Conservation (phyloP, 2,329 filamentous ascomycete genomes). For the Calonectria hawksworthii region DNA sequence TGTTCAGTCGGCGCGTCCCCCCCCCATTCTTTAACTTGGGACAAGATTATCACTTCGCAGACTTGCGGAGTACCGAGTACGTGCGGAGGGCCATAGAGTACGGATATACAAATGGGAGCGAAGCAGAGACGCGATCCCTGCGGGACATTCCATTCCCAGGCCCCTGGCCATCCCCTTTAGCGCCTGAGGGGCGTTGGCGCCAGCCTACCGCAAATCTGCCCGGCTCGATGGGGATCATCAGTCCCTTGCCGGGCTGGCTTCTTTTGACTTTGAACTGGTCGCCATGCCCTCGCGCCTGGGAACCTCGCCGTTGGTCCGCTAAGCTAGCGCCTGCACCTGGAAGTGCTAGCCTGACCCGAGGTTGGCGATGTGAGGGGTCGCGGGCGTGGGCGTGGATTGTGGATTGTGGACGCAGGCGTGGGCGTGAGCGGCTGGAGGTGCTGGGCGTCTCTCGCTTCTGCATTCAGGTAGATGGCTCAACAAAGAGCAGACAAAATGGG, state of each 20-base stretch:
- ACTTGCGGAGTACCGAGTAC: background rate
- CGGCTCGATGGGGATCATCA: conserved; percentile 37
- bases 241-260: conserved; percentile 34
- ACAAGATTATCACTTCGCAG: conserved; percentile 1
- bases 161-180: conserved; percentile 31
- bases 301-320: conserved; percentile 16
- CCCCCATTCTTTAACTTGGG: conserved; percentile 1
- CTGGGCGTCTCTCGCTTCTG: conserved; percentile 18
- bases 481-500: background rate
- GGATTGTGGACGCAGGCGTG: background rate
- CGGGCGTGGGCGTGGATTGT: background rate
- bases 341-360: conserved; percentile 7
- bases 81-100: background rate
- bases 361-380: conserved; percentile 9
- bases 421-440: conserved; percentile 1
- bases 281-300: conserved; percentile 2
- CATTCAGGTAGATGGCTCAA: background rate
- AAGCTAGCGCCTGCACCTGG: conserved; percentile 8
- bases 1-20: background rate
- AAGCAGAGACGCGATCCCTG: conserved; percentile 7
- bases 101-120: conserved; percentile 23
- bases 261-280: conserved; percentile 33
- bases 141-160: conserved; percentile 29
- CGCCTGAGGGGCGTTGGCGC: conserved; percentile 32
- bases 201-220: conserved; percentile 27